Evolutionary conservation across 768 basidiomycete genomes (phyloP), one percentile per base, ranked within the genome.

Genomic region (Suillus variegatus): DNA sequence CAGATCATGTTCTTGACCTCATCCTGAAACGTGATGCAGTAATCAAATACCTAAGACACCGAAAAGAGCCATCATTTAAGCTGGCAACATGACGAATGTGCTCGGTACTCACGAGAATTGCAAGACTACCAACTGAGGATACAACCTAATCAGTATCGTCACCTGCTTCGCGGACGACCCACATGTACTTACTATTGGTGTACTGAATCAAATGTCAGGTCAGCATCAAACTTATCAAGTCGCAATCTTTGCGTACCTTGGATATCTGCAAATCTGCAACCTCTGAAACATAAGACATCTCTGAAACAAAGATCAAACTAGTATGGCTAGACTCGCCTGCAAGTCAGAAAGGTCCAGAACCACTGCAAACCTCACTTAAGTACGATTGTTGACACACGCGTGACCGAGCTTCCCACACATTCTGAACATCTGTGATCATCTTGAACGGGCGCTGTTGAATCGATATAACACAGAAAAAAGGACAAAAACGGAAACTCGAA

Each of bases 241-340:
- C n/a, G 22, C 38, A 10, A 16, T 20, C 18, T 14, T 28, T n/a
- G 47, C 69, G 1, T 35, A 65, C 72, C 51, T 71, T 65, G 43
- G 65, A 36, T 40, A 62, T 68, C 28, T 72, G 69, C 49, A 72
- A 62, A 41, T 67, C 71, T 44, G 43, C 64, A 58, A 49, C 5
- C 46, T 65, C 54, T 6, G 67, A 54, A 2, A 6, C 13, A 22
- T n/a, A 63, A 28, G 57, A 58, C 57, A 58, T 58, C 5, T 41
- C 22, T 18, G 16, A 25, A 41, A 22, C 16, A 41, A 58, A 10
- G 16, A 28, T 41, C 14, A 25, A 25, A 6, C 8, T 9, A 16
- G 18, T 20, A 35, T 35, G 1, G 32, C 10, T 18, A 3, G 22
- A 41, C 22, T 16, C 16, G 22, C 57, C 16, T 6, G 40, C 57